A percentile compares a stretch with the other conserved stretches of the same genome.
phyloP scores from a whole-genome alignment of 2,329 filamentous ascomycete species.

The Aspergillus neoniger region DNA sequence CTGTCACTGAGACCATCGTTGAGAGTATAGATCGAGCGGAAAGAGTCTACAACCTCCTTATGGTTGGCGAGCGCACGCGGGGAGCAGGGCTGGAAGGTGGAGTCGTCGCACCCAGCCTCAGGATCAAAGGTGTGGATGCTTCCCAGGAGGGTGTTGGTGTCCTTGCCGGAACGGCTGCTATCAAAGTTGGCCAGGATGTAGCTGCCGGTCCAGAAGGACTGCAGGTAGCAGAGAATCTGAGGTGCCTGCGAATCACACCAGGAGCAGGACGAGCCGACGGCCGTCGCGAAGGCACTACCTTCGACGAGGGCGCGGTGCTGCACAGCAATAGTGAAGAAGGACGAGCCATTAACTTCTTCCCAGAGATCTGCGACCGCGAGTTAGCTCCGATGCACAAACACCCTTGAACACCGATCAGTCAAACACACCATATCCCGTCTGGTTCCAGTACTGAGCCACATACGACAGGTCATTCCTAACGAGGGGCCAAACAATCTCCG shows the following conservation, averaged over 20 bases:
- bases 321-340: constrained; percentile 74
- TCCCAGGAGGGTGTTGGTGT: constrained; percentile 66
- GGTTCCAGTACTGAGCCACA: constrained; percentile 55
- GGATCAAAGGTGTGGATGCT: constrained; percentile 48
- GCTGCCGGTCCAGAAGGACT: constrained; percentile 68
- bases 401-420: neutral
- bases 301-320: constrained; percentile 64
- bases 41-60: constrained; percentile 73
- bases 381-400: neutral
- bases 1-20: constrained; percentile 33
- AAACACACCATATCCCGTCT: constrained; percentile 57
- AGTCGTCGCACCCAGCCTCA: constrained; percentile 35
- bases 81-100: constrained; percentile 77
- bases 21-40: constrained; percentile 69
- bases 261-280: constrained; percentile 61
- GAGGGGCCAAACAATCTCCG: constrained; percentile 67
- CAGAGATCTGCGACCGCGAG: constrained; percentile 60
- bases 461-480: constrained; percentile 76
- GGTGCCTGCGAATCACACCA: constrained; percentile 67
- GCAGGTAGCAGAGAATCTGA: constrained; percentile 71
- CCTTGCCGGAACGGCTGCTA: constrained; percentile 66
- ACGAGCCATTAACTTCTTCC: constrained; percentile 76
- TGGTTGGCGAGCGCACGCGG: constrained; percentile 70
- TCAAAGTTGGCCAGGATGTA: constrained; percentile 70
- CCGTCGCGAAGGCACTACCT: constrained; percentile 66